Conservation (phyloP, 306 rosid genomes). For the Pyrus communis region DNA sequence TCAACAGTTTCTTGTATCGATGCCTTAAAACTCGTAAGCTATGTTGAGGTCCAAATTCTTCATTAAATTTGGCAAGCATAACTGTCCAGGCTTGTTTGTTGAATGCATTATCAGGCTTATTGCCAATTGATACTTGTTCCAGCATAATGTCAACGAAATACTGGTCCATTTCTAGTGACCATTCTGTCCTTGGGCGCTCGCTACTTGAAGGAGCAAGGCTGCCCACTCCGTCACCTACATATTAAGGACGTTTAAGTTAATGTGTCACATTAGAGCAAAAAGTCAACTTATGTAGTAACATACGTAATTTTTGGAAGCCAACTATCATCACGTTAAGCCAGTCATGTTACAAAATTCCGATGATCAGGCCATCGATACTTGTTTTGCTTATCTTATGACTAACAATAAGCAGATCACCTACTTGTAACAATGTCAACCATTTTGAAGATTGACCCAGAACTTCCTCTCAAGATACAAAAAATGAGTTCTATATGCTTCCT, state of each 20-base stretch:
- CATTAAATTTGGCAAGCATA: constrained; percentile 52
- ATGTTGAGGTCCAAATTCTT: constrained; percentile 55
- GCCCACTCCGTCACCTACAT: constrained; percentile 45
- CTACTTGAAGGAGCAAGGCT: constrained; percentile 29
- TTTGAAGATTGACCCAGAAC: neutral
- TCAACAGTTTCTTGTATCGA: constrained; percentile 57
- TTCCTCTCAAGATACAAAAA: neutral
- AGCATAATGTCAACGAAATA: constrained; percentile 66
- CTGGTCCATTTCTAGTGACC: constrained; percentile 63
- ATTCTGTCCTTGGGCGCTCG: constrained; percentile 51
- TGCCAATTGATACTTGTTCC: constrained; percentile 61
- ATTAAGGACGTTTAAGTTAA: neutral
- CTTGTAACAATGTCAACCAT: neutral
- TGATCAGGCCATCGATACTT: neutral
- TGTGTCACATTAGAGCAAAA: neutral
- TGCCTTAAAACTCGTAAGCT: constrained; percentile 58
- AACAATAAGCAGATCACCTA: neutral
- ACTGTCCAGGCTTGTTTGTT: constrained; percentile 63
- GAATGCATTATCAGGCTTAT: constrained; percentile 37
- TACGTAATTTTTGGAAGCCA: neutral
- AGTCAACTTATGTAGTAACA: neutral
- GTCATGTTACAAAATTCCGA: neutral
- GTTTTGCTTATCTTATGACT: neutral
- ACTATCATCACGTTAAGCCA: neutral
- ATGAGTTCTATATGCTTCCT: neutral